Base-by-base conservation (phyloP, 2,329 filamentous ascomycete species). In the Trichoderma brevicompactum region DNA sequence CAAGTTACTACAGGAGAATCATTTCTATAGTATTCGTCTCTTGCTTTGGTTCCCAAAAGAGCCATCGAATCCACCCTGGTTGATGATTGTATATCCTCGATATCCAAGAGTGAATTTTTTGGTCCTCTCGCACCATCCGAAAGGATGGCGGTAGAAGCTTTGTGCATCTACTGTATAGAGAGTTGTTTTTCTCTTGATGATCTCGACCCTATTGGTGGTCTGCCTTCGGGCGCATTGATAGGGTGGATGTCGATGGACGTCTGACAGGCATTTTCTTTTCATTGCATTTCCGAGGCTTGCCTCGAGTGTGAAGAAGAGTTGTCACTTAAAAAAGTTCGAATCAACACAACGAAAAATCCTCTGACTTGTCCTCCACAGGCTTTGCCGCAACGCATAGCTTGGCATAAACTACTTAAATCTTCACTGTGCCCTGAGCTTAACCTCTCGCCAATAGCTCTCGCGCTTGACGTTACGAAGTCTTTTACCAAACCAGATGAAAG, bases 1-100 rank as follows among this genome's bases (percentile, higher is more conserved):
- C 69, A 65, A 64, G 65, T 43, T 10, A 10, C 70, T 70, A 70
- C 77, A 83, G 77, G 80, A 92, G 91, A 94, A 94, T 94, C 92
- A 92, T 92, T 96, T 96, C 91, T 96, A 94, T 93, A 97, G 92
- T 94, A 89, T 85, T 92, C 88, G 88, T 93, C 90, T 86, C 85
- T 85, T 88, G 92, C 91, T 95, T 90, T 92, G 88, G 90, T 94
- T 87, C 88, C 87, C 86, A 93, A 86, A 90, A 85, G 85, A 96
- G 93, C 91, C 87, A 92, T 90, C 94, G 90, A 92, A 87, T 88
- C 88, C 87, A 94, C 89, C 91, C 92, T 92, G 92, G 91, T 91
- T 92, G 92, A 96, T 95, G 92, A 96, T 79, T 81, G 74, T 74
- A 91, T 86, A 89, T 92, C 92, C 90, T 92, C 92, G 88, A 84